Evolutionary conservation across 129 eudicot genomes (phyloP), one percentile per base, ranked within the genome.

Genomic region (Helianthus tuberosus): DNA sequence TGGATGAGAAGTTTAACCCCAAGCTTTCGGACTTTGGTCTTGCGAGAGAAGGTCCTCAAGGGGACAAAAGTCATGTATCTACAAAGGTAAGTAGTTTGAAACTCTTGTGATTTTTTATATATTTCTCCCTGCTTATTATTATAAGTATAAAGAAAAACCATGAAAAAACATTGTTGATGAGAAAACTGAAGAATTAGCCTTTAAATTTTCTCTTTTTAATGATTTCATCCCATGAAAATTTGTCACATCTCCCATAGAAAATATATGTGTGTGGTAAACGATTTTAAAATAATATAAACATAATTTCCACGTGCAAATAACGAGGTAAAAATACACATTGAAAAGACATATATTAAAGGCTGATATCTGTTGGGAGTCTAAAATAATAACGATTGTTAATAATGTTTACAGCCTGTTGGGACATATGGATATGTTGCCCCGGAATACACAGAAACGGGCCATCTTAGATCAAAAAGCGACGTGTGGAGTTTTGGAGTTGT

Each of bases 401-500:
- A 41, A n/a, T 69, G 46, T 47, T 77, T 11, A 79, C 83, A 91
- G 97, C 92, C 91, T 47, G 84, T 91, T 35, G 96, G 97, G 39
- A 91, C 97, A 15, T 86, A 81, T 6, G 97, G 97, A 36, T 91
- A 91, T 70, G 89, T 90, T 16, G 97, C 97, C 15, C 97, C 97
- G 5, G 97, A 91, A 79, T 91, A 91, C 61, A 80, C 89, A 0
- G 82, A 83, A 80, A 82, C 84, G 5, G 97, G 97, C 13, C 96
- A 75, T 73, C 83, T 91, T 39, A 77, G 77, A 67, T 53, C 76
- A n/a, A 86, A 86, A 86, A 88, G 97, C 60, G 97, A 91, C 7
- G 76, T 91, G 36, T 91, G 89, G 86, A 91, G 92, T 72, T 91
- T 84, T 43, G 96, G 97, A 11, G 91, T 91, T 32, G 97, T 88